phyloP scores from a whole-genome alignment of 1,284 basidiomycete species.

The Tetrapyrgos nigripes region DNA sequence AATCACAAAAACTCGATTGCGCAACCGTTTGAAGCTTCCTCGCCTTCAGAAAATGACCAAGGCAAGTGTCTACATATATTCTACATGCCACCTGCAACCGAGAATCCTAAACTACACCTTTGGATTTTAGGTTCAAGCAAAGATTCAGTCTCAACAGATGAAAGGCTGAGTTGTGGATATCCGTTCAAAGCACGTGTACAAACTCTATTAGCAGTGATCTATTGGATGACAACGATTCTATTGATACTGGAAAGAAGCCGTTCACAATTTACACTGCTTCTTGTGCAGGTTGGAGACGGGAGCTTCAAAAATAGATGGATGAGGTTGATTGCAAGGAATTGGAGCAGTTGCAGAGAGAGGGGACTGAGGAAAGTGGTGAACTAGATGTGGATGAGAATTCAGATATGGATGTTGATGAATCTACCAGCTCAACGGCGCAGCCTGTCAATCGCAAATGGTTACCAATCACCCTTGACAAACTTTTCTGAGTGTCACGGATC shows the following conservation, averaged over 20 bases:
- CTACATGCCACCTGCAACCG: neutral
- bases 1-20: slow-evolving; percentile 23
- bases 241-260: neutral
- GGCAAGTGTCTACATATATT: neutral
- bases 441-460: too few relatives aligned
- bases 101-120: neutral
- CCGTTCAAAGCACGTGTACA: neutral
- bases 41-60: slow-evolving; percentile 24
- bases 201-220: neutral
- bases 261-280: too few relatives aligned
- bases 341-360: too few relatives aligned
- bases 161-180: neutral
- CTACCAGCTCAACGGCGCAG: too few relatives aligned
- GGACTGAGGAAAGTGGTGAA: too few relatives aligned
- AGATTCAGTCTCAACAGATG: neutral
- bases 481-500: too few relatives aligned
- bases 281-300: too few relatives aligned
- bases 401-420: too few relatives aligned
- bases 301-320: too few relatives aligned
- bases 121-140: neutral
- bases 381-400: too few relatives aligned
- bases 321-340: neutral
- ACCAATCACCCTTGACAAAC: too few relatives aligned
- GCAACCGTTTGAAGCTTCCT: slow-evolving; percentile 21
- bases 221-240: neutral